Base-by-base conservation (phyloP, 371 early-diverging fungal species). In the Dichotomocladium elegans region DNA sequence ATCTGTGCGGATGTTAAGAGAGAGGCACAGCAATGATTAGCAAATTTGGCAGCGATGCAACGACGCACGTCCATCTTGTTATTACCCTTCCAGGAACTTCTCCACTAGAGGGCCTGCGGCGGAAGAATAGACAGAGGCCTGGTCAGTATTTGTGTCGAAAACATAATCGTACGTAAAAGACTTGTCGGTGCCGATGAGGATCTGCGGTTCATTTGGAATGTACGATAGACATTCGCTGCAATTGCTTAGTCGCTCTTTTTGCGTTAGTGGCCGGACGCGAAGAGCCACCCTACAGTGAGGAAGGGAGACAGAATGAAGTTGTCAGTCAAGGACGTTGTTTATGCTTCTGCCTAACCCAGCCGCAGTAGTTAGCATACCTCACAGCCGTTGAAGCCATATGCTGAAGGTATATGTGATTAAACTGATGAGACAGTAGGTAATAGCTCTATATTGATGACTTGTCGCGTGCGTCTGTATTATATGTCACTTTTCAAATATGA, bases 21-120 rank as follows among this genome's bases (percentile, higher is more conserved):
- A 98, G 29, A 99, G 83, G 46, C n/a, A n/a, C n/a, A n/a, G n/a
- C n/a, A n/a, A n/a, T n/a, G n/a, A 92, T 88, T 14, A 91, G 95
- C 50, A 45, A 14, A 34, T 9, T 21, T 25, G 19, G 22, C 12
- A n/a, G n/a, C n/a, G n/a, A 30, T 7, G 37, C 8, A 10, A 3
- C 24, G 31, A 34, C 26, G 27, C 6, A 25, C 28, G 24, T 34
- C 31, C n/a, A 10, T 48, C 60, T 34, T 50, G n/a, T 30, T 35
- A 31, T 45, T 85, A 99, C 68, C 98, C 98, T 53, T 93, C 92
- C 43, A 92, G 68, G 63, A 95, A 93, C 55, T 88, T 85, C 12
- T 86, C 82, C 21, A 95, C 79, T 50, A 96, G 64, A 11, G 87
- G 87, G 19, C 64, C 66, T 31, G 89, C 89, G 34, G 83, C 77